Evolutionary conservation across 768 basidiomycete genomes (phyloP), one percentile per base, ranked within the genome.

Genomic region (Boletus fagicola): DNA sequence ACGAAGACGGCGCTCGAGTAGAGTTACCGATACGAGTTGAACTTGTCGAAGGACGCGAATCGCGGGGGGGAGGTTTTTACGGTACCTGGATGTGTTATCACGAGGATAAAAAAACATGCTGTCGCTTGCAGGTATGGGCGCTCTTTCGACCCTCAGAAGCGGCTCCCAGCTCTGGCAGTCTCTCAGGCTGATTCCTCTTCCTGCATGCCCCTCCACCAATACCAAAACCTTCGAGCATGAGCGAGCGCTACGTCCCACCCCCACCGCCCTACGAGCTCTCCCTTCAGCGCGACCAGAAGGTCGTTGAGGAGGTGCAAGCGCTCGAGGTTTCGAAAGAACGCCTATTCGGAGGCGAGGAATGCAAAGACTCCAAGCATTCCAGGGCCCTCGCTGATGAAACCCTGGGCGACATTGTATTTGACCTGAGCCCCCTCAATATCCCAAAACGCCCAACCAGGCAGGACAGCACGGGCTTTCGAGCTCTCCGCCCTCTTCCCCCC

Each of bases 251-350:
- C 47, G 49, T 65, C 4, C 75, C 72, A 1, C 72, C 71, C 3
- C 79, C 78, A 1, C 78, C 78, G 1, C 69, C 78, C 1, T 80
- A 80, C 66, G 72, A 78, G 49, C 58, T 66, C 53, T 73, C 75
- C 11, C 64, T 75, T 22, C 65, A 72, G 42, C 82, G 79, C 47
- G 83, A 87, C 66, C 78, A 74, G 48, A 87, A 85, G 70, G 72
- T 80, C 42, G 65, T 76, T 2, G 70, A 72, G 48, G 47, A 59
- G 22, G 22, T 51, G 2, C 66, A 64, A 36, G 47, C 35, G 6
- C 56, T 57, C 35, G 56, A 59, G 35, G 28, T 53, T 13, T 50
- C 61, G 22, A 66, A 65, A 20, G 28, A 22, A 4, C 13, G 49
- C 31, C 60, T 60, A 22, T 52, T 63, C 26, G 54, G 33, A n/a